These are phyloP conservation scores for Erucastrum elatum DNA, from an alignment of 345 rosid genomes.

Conservation along the genomic window DNA sequence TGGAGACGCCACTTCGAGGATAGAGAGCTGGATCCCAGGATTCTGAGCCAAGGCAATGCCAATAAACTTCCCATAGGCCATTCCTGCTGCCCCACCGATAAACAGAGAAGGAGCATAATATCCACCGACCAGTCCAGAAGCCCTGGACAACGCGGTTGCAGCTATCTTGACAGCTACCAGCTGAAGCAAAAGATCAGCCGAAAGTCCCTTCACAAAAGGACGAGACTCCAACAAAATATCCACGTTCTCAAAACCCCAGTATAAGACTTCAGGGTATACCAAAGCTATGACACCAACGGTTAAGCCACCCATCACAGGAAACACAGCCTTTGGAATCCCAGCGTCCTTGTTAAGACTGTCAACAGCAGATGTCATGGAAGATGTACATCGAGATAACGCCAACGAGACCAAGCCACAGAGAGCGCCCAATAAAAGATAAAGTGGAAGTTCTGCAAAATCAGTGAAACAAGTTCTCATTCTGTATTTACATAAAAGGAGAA, in stretches of 20 bases:
- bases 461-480: slow-evolving; percentile 13
- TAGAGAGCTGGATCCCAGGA: slow-evolving; percentile 54
- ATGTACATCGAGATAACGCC: slow-evolving; percentile 73
- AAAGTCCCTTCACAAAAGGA: slow-evolving; percentile 73
- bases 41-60: slow-evolving; percentile 59
- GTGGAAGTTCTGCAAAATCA: slow-evolving; percentile 74
- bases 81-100: slow-evolving; percentile 96
- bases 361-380: slow-evolving; percentile 53
- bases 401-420: slow-evolving; percentile 79
- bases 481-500: slow-evolving; percentile 3
- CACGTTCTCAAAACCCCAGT: slow-evolving; percentile 96
- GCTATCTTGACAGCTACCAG: slow-evolving; percentile 77
- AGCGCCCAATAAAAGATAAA: slow-evolving; percentile 80
- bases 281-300: slow-evolving; percentile 68
- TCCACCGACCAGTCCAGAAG: slow-evolving; percentile 92
- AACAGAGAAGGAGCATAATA: slow-evolving; percentile 95
- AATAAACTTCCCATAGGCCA: slow-evolving; percentile 89
- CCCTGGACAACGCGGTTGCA: slow-evolving; percentile 87
- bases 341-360: slow-evolving; percentile 57
- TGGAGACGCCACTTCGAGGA: slow-evolving; percentile 89
- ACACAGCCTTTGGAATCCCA: slow-evolving; percentile 71
- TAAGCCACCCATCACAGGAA: slow-evolving; percentile 77
- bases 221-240: slow-evolving; percentile 84
- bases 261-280: slow-evolving; percentile 85
- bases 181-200: slow-evolving; percentile 78